Percentiles rank a stretch among this genome's conserved stretches.
These are phyloP conservation scores for Sapria himalayana DNA, from an alignment of 345 rosid genomes.

Conservation along the genomic window DNA sequence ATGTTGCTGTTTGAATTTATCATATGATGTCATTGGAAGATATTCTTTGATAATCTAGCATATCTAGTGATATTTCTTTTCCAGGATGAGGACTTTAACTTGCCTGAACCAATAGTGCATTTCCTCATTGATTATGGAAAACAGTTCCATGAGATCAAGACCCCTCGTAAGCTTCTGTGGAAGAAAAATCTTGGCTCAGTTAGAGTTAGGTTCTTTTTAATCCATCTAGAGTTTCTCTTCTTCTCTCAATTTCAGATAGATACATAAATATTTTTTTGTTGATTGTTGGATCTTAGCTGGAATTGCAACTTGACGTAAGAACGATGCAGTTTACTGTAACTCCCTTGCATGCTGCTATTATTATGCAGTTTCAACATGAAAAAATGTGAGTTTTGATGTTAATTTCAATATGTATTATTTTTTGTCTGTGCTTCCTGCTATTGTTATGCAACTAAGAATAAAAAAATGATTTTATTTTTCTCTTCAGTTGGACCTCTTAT, in stretches of 20 bases:
- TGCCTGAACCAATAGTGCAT: conserved; percentile 56
- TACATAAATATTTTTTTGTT: conserved; percentile 4
- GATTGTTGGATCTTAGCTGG: conserved; percentile 35
- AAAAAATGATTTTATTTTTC: conserved; percentile 6
- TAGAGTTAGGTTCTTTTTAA: conserved; percentile 30
- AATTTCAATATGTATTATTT: neutral
- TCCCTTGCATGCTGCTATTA: conserved; percentile 77
- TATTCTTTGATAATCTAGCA: no score
- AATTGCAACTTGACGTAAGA: conserved; percentile 80
- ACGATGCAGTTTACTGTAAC: conserved; percentile 54
- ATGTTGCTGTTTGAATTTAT: no score
- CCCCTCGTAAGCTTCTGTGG: conserved; percentile 91
- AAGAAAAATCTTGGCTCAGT: conserved; percentile 93
- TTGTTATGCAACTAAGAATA: no score
- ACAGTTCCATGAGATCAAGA: conserved; percentile 63
- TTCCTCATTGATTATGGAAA: conserved; percentile 65
- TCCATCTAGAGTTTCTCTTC: conserved; percentile 2
- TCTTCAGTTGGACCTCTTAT: conserved; percentile 61
- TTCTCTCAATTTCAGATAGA: conserved; percentile 1
- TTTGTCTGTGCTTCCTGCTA: neutral
- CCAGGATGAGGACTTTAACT: conserved; percentile 67
- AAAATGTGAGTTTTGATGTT: conserved; percentile 26
- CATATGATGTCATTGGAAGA: no score
- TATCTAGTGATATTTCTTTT: no score
- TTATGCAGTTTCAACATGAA: conserved; percentile 88